phyloP scores from a whole-genome alignment of 2,329 filamentous ascomycete species.

The Hypocrella siamensis region DNA sequence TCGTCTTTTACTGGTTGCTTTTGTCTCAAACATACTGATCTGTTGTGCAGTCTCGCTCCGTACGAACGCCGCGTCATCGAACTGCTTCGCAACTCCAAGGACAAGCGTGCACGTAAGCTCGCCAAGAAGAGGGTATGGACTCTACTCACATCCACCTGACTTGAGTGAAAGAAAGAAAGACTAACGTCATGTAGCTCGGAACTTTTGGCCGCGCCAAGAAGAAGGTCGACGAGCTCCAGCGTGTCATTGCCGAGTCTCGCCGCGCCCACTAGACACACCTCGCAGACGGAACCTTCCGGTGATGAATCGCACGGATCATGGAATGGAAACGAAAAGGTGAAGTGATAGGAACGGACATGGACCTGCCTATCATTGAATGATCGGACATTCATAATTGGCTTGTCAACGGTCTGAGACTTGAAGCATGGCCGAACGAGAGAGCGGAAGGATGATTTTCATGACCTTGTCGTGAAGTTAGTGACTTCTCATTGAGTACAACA shows the following conservation, averaged over 20 bases:
- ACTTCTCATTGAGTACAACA: too few relatives aligned
- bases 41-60: conserved; percentile 55
- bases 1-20: too few relatives aligned
- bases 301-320: too few relatives aligned
- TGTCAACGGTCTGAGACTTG: too few relatives aligned
- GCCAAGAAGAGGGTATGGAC: conserved; percentile 90
- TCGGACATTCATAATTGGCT: too few relatives aligned
- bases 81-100: conserved; percentile 96
- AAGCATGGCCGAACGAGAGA: too few relatives aligned
- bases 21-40: too few relatives aligned
- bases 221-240: conserved; percentile 98
- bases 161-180: conserved; percentile 2
- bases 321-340: not conserved
- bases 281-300: too few relatives aligned
- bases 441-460: too few relatives aligned
- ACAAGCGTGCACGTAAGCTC: conserved; percentile 98
- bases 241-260: conserved; percentile 94
- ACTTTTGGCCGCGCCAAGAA: conserved; percentile 97
- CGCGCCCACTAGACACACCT: conserved; percentile 37
- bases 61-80: conserved; percentile 99
- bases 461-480: too few relatives aligned
- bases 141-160: not conserved
- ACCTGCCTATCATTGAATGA: too few relatives aligned
- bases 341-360: not conserved
- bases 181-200: conserved; percentile 62